phyloP scores from a whole-genome alignment of 2,329 filamentous ascomycete genomes.

The Orbilia quercus region DNA sequence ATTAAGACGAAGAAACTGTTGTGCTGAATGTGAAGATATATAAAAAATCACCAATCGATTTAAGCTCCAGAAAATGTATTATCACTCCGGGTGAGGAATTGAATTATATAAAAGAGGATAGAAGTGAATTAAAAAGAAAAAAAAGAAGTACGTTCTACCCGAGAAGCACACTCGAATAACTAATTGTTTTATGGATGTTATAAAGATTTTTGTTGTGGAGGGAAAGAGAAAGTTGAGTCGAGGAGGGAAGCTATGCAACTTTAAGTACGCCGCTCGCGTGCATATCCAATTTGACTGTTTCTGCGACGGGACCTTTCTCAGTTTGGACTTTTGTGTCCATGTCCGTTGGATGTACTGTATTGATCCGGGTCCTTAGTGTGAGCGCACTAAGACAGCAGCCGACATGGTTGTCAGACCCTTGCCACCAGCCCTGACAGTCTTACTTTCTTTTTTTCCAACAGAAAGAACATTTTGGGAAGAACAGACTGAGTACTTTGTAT shows the following conservation, averaged over 20 bases:
- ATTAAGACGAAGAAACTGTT: slow-evolving; percentile 10
- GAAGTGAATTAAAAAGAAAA: slow-evolving; percentile 38
- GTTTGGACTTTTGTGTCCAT: no score
- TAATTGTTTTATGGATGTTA: slow-evolving; percentile 27
- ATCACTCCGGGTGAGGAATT: slow-evolving; percentile 45
- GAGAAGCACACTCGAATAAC: slow-evolving; percentile 52
- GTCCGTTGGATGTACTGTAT: no score
- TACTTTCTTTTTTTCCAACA: slow-evolving; percentile 1
- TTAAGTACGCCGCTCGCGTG: slow-evolving; percentile 53
- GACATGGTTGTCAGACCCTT: slow-evolving; percentile 37
- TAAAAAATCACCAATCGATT: slow-evolving; percentile 33
- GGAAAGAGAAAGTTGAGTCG: slow-evolving; percentile 39
- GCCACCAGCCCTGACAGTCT: slow-evolving; percentile 2
- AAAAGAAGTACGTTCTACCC: slow-evolving; percentile 54
- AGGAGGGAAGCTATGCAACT: slow-evolving; percentile 45
- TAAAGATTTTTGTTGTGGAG: slow-evolving; percentile 20
- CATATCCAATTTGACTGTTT: slow-evolving; percentile 55
- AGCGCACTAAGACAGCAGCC: slow-evolving; percentile 30
- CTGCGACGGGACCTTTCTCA: no score
- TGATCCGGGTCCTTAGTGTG: slow-evolving; percentile 20
- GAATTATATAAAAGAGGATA: slow-evolving; percentile 45
- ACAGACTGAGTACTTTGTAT: slow-evolving; percentile 3
- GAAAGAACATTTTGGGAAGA: slow-evolving; percentile 6
- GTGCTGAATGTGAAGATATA: slow-evolving; percentile 24
- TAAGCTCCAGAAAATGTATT: slow-evolving; percentile 27